phyloP scores from a whole-genome alignment of 768 basidiomycete genomes.

The Trametes coccinea region DNA sequence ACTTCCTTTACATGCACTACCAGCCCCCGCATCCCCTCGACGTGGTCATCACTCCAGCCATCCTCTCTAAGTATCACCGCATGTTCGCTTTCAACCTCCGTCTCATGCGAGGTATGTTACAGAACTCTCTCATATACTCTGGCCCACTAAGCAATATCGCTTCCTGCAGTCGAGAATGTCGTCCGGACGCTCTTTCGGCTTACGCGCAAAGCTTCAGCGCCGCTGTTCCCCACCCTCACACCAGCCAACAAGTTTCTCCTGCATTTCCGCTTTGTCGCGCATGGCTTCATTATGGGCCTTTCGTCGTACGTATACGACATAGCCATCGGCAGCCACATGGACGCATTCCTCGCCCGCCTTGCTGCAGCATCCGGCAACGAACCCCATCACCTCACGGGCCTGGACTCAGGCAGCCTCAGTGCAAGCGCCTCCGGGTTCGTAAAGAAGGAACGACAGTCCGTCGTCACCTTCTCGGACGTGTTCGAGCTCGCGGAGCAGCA shows the following conservation, averaged over 20 bases:
- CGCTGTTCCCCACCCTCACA: slow-evolving; percentile 60
- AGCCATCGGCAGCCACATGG: slow-evolving; percentile 79
- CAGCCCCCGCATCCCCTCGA: slow-evolving; percentile 77
- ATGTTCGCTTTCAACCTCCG: slow-evolving; percentile 80
- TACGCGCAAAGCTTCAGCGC: slow-evolving; percentile 43
- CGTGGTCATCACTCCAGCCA: slow-evolving; percentile 65
- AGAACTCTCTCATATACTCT: neutral
- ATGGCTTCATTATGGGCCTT: slow-evolving; percentile 68
- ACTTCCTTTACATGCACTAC: slow-evolving; percentile 90
- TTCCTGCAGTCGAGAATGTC: slow-evolving; percentile 61
- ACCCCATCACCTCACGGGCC: neutral
- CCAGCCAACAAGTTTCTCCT: slow-evolving; percentile 55
- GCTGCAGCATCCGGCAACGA: neutral
- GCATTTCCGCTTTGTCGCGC: slow-evolving; percentile 72
- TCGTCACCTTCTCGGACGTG: slow-evolving; percentile 57
- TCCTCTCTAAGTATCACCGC: slow-evolving; percentile 84
- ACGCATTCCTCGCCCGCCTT: slow-evolving; percentile 53
- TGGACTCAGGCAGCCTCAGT: neutral
- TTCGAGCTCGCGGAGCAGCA: slow-evolving; percentile 71
- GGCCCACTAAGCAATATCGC: neutral
- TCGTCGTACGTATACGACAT: slow-evolving; percentile 75
- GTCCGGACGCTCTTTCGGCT: slow-evolving; percentile 66
- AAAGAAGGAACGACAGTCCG: neutral
- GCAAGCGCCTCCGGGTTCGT: neutral
- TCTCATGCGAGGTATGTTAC: slow-evolving; percentile 66